Conservation (phyloP, 176 grass and related monocot species). For the Musa beccarii region DNA sequence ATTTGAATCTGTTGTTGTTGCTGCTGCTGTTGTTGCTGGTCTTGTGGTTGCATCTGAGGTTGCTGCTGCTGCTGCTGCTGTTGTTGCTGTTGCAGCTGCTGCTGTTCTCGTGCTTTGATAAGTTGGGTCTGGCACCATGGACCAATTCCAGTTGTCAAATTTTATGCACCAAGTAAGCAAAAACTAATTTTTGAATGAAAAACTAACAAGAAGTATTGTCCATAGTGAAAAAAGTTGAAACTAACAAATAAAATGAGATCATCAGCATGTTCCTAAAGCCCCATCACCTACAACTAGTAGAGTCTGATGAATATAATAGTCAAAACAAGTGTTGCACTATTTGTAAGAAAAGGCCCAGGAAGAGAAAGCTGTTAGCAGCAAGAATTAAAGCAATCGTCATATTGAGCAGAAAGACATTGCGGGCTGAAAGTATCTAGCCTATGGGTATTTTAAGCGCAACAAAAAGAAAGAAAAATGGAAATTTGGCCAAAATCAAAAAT, state of each 20-base stretch:
- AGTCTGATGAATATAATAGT: not conserved
- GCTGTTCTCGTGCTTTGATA: slow-evolving; percentile 83
- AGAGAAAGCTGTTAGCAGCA: not conserved
- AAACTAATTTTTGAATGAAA: not conserved
- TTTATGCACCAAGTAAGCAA: not conserved
- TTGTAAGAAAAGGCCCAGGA: not conserved
- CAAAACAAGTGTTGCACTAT: not conserved
- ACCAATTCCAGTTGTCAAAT: slow-evolving; percentile 9
- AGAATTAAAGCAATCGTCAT: not conserved
- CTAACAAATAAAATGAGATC: not conserved
- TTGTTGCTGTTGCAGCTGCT: slow-evolving; percentile 32
- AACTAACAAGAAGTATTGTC: not conserved
- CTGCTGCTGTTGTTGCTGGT: slow-evolving; percentile 35
- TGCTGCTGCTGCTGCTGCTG: slow-evolving; percentile 37
- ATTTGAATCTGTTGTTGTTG: slow-evolving; percentile 58
- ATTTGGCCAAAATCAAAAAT: too few species aligned
- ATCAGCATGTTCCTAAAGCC: not conserved
- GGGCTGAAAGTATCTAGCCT: too few species aligned
- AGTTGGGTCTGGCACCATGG: slow-evolving; percentile 64
- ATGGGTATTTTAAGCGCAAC: too few species aligned
- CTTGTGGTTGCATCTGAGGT: slow-evolving; percentile 4
- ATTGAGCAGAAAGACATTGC: not conserved
- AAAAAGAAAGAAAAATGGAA: too few species aligned
- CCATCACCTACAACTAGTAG: not conserved
- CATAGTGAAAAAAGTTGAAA: not conserved